Evolutionary conservation across 1,284 basidiomycete genomes (phyloP).

Genomic region (Stygiomarasmius scandens): DNA sequence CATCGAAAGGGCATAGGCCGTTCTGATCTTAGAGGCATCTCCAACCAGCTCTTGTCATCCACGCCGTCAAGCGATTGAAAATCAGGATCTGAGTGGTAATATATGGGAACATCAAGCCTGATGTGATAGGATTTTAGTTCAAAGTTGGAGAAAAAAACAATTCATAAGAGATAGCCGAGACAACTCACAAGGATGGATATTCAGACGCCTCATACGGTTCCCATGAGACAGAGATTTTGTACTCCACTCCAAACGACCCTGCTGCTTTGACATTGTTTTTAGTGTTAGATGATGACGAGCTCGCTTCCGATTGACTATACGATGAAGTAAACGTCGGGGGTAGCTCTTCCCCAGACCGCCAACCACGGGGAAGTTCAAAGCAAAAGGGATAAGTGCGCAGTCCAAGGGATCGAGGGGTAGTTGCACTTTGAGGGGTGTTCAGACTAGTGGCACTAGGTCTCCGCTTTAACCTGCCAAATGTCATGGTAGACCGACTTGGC

Average conservation of each 20-base stretch:
- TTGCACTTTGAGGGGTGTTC: slow-evolving; percentile 26
- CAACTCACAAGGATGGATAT: slow-evolving; percentile 51
- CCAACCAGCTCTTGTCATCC: slow-evolving; percentile 56
- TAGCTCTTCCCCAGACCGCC: slow-evolving; percentile 55
- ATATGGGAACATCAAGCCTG: slow-evolving; percentile 66
- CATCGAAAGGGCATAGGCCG: slow-evolving; percentile 64
- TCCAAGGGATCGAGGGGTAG: slow-evolving; percentile 20
- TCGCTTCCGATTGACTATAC: slow-evolving; percentile 5
- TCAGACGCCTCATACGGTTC: slow-evolving; percentile 50
- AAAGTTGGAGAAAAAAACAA: slow-evolving; percentile 6
- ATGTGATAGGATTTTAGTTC: slow-evolving; percentile 12
- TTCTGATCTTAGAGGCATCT: slow-evolving; percentile 65
- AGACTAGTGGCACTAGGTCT: slow-evolving; percentile 45
- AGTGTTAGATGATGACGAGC: slow-evolving; percentile 23
- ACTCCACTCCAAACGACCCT: slow-evolving; percentile 49
- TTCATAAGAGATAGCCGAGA: slow-evolving; percentile 1
- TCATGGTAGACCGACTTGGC: slow-evolving; percentile 21
- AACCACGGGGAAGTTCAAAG: slow-evolving; percentile 58
- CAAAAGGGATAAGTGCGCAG: slow-evolving; percentile 54
- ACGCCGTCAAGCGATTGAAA: slow-evolving; percentile 59
- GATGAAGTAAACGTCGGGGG: slow-evolving; percentile 55
- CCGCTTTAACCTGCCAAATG: slow-evolving; percentile 36
- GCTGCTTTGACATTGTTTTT: slow-evolving; percentile 21
- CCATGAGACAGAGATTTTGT: slow-evolving; percentile 62
- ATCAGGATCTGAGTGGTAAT: slow-evolving; percentile 59